Percentiles rank a stretch among this genome's conserved stretches.
phyloP scores from a whole-genome alignment of 139 green algal species.

The Penium margaritaceum region DNA sequence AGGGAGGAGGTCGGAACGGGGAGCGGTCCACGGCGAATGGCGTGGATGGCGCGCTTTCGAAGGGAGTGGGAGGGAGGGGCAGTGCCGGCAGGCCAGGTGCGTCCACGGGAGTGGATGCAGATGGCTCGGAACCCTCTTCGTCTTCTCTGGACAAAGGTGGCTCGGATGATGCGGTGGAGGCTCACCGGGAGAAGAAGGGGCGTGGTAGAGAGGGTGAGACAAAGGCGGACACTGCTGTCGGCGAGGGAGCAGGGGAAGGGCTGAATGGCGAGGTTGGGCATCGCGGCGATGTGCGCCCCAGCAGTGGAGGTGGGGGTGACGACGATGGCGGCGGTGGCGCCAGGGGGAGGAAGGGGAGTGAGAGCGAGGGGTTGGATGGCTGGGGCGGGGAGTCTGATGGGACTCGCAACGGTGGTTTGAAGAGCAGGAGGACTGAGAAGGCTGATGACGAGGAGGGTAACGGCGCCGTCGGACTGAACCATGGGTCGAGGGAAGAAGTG shows the following conservation, averaged over 20 bases:
- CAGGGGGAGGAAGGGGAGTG: neutral
- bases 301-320: neutral
- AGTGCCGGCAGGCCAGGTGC: neutral
- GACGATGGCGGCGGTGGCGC: neutral
- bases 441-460: neutral
- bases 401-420: neutral
- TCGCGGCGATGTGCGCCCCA: neutral
- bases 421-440: neutral
- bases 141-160: no score
- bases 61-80: neutral
- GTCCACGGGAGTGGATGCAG: neutral
- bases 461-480: neutral
- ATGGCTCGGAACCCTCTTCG: no score
- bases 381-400: neutral
- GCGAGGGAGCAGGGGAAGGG: neutral
- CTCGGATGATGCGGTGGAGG: neutral
- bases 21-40: neutral
- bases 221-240: neutral
- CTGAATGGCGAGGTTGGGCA: neutral
- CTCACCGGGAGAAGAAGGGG: neutral
- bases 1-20: neutral
- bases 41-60: no score
- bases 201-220: neutral
- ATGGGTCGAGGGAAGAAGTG: neutral
- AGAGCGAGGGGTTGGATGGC: neutral